phyloP scores from a whole-genome alignment of 495 filamentous ascomycete genomes.

The Hypomontagnella monticulosa region DNA sequence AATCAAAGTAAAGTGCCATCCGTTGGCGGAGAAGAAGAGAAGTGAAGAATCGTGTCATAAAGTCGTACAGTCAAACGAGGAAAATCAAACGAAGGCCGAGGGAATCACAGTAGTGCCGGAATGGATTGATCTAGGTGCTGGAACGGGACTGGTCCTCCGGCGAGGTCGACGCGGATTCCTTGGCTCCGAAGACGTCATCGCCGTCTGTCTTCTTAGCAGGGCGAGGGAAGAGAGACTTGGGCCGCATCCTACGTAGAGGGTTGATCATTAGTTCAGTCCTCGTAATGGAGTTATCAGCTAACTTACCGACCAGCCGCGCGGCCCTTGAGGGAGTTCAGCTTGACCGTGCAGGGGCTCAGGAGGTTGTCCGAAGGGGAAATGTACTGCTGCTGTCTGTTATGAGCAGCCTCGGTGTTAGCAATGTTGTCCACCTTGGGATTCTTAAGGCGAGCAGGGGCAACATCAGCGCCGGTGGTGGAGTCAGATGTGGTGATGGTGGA shows the following conservation, averaged over 20 bases:
- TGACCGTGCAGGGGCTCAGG: constrained; percentile 93
- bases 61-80: constrained; percentile 16
- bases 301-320: constrained; percentile 79
- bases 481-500: background rate
- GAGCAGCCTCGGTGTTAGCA: constrained; percentile 29
- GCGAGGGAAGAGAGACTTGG: constrained; percentile 71
- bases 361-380: constrained; percentile 93
- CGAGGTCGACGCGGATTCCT: constrained; percentile 8
- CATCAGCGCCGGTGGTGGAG: constrained; percentile 11
- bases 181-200: constrained; percentile 44
- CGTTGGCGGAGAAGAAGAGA: background rate
- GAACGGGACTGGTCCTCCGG: background rate
- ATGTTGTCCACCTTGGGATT: constrained; percentile 21
- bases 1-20: constrained; percentile 5
- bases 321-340: constrained; percentile 82
- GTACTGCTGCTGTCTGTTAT: constrained; percentile 66
- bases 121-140: background rate
- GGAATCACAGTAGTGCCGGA: background rate
- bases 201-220: constrained; percentile 63
- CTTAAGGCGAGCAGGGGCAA: constrained; percentile 12
- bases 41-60: constrained; percentile 4
- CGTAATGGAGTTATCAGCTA: constrained; percentile 34
- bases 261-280: background rate
- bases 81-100: background rate
- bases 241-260: constrained; percentile 59